These are phyloP conservation scores for Jasminum sambac DNA, from an alignment of 257 asterid genomes.

Conservation along the genomic window DNA sequence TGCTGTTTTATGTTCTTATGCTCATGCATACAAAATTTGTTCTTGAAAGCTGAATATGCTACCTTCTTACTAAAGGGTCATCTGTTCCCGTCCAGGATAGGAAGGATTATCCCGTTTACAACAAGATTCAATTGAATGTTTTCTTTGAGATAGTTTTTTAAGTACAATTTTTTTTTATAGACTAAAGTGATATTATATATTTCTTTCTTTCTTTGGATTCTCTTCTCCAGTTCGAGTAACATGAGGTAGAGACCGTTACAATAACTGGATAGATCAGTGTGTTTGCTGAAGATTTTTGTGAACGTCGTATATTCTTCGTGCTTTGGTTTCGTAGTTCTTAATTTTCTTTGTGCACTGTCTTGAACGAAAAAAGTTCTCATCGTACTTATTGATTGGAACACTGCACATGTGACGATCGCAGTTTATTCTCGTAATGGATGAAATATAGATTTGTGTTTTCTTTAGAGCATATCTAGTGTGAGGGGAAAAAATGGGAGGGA, in stretches of 20 bases:
- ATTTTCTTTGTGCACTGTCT: slow-evolving; percentile 38
- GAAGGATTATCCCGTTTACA: slow-evolving; percentile 49
- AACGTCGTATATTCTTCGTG: slow-evolving; percentile 39
- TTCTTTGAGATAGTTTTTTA: slow-evolving; percentile 51
- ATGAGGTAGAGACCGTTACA: slow-evolving; percentile 49
- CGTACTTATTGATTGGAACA: slow-evolving; percentile 31
- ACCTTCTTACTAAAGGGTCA: slow-evolving; percentile 70
- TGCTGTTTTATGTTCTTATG: slow-evolving; percentile 25
- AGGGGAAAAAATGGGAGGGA: too few species aligned
- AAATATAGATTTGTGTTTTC: slow-evolving; percentile 20
- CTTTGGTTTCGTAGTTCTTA: slow-evolving; percentile 36
- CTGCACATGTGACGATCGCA: slow-evolving; percentile 41
- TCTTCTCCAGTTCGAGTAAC: slow-evolving; percentile 46
- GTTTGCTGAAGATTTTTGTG: slow-evolving; percentile 39
- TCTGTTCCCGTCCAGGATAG: slow-evolving; percentile 45
- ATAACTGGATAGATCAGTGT: slow-evolving; percentile 47
- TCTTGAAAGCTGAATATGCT: slow-evolving; percentile 54
- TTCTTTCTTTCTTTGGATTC: slow-evolving; percentile 43
- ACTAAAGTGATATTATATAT: slow-evolving; percentile 29
- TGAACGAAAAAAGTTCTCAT: slow-evolving; percentile 36
- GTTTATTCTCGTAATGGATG: slow-evolving; percentile 38
- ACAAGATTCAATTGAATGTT: slow-evolving; percentile 57
- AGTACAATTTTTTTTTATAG: slow-evolving; percentile 41
- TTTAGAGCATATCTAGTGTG: too few species aligned
- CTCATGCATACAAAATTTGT: slow-evolving; percentile 40